Base-by-base conservation (phyloP, 805 yeast genomes). In the Yamadazyma phyllophila region DNA sequence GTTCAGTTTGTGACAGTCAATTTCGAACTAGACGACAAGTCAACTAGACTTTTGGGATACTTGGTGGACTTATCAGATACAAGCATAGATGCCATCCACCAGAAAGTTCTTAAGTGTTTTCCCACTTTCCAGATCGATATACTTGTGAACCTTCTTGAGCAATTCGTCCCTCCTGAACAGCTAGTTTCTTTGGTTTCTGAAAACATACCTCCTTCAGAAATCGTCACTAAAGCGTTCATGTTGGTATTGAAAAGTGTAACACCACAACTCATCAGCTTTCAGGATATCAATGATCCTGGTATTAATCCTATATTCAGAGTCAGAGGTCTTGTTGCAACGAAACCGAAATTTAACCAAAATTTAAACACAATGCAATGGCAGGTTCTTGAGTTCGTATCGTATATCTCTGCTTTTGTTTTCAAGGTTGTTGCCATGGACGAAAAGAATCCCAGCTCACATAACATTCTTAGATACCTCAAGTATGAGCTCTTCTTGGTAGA, bases 1-100 rank as follows among this genome's bases (percentile, higher is more conserved):
- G 34, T 61, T 11, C 41, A 33, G 30, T 60, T 56, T 34, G 45
- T 62, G 15, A 59, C 63, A 26, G 41, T 60, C 12, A 60, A 62
- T 43, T 54, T 49, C 33, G 46, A 44, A 11, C 48, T 60, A n/a
- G 58, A 57, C 41, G 36, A 39, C 10, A 53, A 51, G 15, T 41
- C 50, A 16, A 39, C 41, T 20, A 58, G 56, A 34, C 39, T 59
- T 7, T 40, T 62, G 9, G 52, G 45, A 32, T 60, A 42, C 16
- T 52, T 51, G 31, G 48, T 44, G 12, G 36, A 26, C 20, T 52
- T 50, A 31, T 49, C 43, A 20, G 36, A 26, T n/a, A 31, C 4
- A 6, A 16, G 13, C 5, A 15, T 12, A 8, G n/a, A 17, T 8
- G 48, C 26, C 17, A 30, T n/a, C 14, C 36, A 46, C 14, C 43